Evolutionary conservation across 1,284 basidiomycete species (phyloP), one percentile per base, ranked within the genome.

Genomic region (Trichosporon coremiiforme): DNA sequence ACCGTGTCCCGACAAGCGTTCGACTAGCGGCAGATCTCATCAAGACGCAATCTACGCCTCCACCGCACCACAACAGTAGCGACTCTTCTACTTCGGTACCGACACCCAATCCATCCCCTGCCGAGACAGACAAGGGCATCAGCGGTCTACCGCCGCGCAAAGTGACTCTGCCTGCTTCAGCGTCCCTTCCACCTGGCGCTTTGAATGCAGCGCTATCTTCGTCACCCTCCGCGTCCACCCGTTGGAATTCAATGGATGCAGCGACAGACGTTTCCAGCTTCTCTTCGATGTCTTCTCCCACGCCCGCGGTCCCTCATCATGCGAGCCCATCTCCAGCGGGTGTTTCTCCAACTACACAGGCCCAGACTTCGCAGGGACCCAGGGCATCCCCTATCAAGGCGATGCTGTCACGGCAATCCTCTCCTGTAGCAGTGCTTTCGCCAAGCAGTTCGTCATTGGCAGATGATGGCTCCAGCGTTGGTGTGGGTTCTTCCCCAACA

Each of bases 1-100:
- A 86, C 71, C 78, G 85, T 2, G 85, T 87, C 1, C 86, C 86
- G 0, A 86, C 86, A 0, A 84, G 85, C 9, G 86, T 87, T 1
- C 78, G 85, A n/a, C 71, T 86, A 45, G 86, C 86, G 0, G 83
- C 84, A 13, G 86, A 86, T 45, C 73, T 86, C 22, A 77, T 83
- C 68, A 81, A 80, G 73, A 77, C 72, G 25, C 71, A 74, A 4
- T 68, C 69, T 2, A 73, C 72, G 1, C 72, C 72, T 2, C 72
- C 72, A 6, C 50, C 71, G 31, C 69, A 65, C 6, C 64, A 55
- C 10, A 29, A 35, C n/a, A 66, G 70, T 8, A 67, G 64, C 0
- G 68, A 68, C 4, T 72, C 68, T 5, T 75, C 76, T 0, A 71
- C 74, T 0, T 74, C 78, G 2, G 73, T 77, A 0, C 73, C 77